Base-by-base conservation (phyloP, 1,284 basidiomycete genomes). In the Microbotryum silenes-acaulis region DNA sequence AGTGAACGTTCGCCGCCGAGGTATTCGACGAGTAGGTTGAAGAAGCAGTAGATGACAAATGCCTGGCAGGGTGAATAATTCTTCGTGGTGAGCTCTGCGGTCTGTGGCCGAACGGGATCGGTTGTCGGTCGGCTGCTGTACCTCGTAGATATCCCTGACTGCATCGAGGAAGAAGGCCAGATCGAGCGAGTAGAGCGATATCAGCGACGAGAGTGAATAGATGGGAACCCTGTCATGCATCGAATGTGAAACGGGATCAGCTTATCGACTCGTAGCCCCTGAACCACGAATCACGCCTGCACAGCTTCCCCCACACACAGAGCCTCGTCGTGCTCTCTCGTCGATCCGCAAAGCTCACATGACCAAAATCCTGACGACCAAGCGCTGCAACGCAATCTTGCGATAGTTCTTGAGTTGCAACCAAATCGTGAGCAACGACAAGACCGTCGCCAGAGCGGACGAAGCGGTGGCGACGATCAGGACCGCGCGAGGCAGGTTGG, bases 91-190 rank as follows among this genome's bases (percentile, higher is more conserved):
- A 54, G 48, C 10, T 4, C 9, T 31, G 8, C 31, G 31, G 31
- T 31, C 7, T 9, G 31, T 10, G 31, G 31, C 31, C 7, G 7
- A 10, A 31, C 9, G 6, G 9, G 7, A 31, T 31, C 2, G 31
- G 9, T 9, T 2, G 31, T 31, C 31, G 8, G 8, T 31, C 7
- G 31, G 31, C 46, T 14, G 73, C 82, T 65, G 62, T 23, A 89
- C 91, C 81, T 99, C 94, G 77, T 99, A 98, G 14, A 98, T 83
- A 75, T 99, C 96, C 48, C 94, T 83, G 61, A 97, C 80, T 25
- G 85, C 89, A 74, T 98, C 94, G 70, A 99, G 96, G 70, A 96
- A 87, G 78, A 97, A 97, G 0, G 94, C 94, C 1, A 90, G 89
- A 72, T 94, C 87, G 57, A 97, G 80, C 0, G 92, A 97, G 78